phyloP scores from a whole-genome alignment of 1,284 basidiomycete genomes.

The Heterobasidion parviporum region DNA sequence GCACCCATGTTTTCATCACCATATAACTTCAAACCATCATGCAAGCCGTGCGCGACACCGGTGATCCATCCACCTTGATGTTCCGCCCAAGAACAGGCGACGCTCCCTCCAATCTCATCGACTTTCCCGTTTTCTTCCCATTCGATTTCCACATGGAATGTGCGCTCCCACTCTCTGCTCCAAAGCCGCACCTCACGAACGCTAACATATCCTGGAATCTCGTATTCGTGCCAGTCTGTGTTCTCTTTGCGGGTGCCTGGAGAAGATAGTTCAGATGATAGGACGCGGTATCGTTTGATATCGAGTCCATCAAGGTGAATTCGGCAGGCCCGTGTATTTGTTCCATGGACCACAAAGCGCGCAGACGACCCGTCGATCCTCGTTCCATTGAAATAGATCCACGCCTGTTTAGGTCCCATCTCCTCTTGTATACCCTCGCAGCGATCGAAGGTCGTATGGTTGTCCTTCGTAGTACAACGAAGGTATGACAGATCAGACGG shows the following conservation, averaged over 20 bases:
- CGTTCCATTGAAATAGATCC: conserved; percentile 20
- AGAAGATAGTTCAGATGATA: not conserved
- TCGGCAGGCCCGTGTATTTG: conserved; percentile 57
- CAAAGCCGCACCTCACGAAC: conserved; percentile 42
- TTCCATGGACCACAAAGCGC: conserved; percentile 38
- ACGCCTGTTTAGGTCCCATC: conserved; percentile 7
- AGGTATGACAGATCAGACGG: not conserved
- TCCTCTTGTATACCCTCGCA: not conserved
- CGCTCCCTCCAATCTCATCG: conserved; percentile 29
- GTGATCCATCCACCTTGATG: conserved; percentile 39
- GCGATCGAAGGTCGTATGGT: not conserved
- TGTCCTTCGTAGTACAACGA: conserved; percentile 8
- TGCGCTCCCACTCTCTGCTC: conserved; percentile 60
- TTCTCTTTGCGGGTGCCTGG: conserved; percentile 10
- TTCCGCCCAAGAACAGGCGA: conserved; percentile 67
- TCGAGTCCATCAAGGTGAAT: conserved; percentile 46
- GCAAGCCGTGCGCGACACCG: conserved; percentile 28
- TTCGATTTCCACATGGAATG: conserved; percentile 43
- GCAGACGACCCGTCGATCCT: conserved; percentile 32
- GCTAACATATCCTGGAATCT: conserved; percentile 32
- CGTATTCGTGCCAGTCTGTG: conserved; percentile 35
- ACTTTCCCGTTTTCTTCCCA: conserved; percentile 25
- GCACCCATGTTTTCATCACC: conserved; percentile 17
- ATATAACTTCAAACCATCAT: not conserved
- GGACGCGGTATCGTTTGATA: conserved; percentile 33